Base-by-base conservation (phyloP, 805 yeast species). In the Candida sithepensis region DNA sequence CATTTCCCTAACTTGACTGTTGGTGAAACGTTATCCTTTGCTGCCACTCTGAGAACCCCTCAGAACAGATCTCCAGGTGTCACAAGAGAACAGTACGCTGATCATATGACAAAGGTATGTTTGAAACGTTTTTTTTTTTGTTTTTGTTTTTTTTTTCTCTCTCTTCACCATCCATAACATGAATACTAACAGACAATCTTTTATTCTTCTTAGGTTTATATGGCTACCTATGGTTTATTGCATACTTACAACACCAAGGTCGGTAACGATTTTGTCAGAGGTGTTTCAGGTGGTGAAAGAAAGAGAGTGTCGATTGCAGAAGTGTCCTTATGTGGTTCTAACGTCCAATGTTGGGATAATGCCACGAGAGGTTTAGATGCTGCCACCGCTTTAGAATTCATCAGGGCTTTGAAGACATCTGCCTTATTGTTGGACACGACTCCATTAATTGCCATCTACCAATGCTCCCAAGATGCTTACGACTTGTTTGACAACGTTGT, bases 331-430 rank as follows among this genome's bases (percentile, higher is more conserved):
- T 69, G 76, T 58, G 71, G 77, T 45, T 82, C 78, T 8, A 68
- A 78, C 6, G 69, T 81, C 20, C 80, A 72, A 54, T 79, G 85
- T 52, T 82, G 82, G 78, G 88, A 82, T 67, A 82, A 82, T 56
- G 83, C 86, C 21, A 82, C 88, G 16, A 74, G 87, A 65, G 88
- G 88, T 64, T 70, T 82, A 54, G 88, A 82, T 66, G 77, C 87
- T 9, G 81, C 87, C 14, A 82, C 87, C 18, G 88, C 88, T 14
- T 71, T 82, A 49, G 88, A 82, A 64, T 82, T 78, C 52, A 75
- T 78, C 22, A 75, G 79, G 58, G 78, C 84, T 23, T 70, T 82
- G 50, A 77, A 82, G 66, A 73, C 82, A 2, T 73, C 79, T 10
- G 81, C 87, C 2, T 77, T 80, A 53, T 63, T 81, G 61, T 65